These are phyloP conservation scores for Exophiala oligosperma DNA, from an alignment of 2,329 filamentous ascomycete species.

Conservation along the genomic window DNA sequence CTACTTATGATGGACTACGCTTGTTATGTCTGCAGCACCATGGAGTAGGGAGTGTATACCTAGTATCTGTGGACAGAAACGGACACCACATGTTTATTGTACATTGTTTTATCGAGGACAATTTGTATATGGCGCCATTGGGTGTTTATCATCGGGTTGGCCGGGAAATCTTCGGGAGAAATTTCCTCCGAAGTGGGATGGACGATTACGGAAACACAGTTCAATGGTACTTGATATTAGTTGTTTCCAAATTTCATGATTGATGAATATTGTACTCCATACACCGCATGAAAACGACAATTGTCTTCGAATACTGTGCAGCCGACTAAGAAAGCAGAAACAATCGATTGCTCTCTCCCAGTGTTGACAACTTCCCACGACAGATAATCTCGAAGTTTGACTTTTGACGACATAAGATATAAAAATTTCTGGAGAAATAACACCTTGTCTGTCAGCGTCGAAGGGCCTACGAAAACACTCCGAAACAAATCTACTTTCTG, in stretches of 20 bases:
- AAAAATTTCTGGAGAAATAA: neutral
- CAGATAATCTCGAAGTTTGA: neutral
- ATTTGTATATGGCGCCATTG: neutral
- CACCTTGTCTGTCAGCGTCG: neutral
- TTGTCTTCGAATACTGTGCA: too few relatives aligned
- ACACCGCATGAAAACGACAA: too few relatives aligned
- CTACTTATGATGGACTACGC: too few relatives aligned
- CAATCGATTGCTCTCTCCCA: too few relatives aligned
- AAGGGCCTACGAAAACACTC: neutral
- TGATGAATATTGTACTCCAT: too few relatives aligned
- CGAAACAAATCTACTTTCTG: neutral
- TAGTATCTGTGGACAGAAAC: neutral
- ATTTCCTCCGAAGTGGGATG: constrained; percentile 6
- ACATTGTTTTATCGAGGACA: neutral
- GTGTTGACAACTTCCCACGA: too few relatives aligned
- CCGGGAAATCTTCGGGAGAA: constrained; percentile 6
- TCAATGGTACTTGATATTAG: too few relatives aligned
- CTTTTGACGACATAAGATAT: neutral
- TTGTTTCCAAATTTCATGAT: too few relatives aligned
- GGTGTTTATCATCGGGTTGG: neutral
- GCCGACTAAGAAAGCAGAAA: too few relatives aligned
- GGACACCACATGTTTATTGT: neutral
- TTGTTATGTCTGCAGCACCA: too few relatives aligned
- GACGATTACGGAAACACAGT: neutral
- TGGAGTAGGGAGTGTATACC: neutral